Base-by-base conservation (phyloP, 2,329 filamentous ascomycete genomes). In the Metarhizium rileyi region DNA sequence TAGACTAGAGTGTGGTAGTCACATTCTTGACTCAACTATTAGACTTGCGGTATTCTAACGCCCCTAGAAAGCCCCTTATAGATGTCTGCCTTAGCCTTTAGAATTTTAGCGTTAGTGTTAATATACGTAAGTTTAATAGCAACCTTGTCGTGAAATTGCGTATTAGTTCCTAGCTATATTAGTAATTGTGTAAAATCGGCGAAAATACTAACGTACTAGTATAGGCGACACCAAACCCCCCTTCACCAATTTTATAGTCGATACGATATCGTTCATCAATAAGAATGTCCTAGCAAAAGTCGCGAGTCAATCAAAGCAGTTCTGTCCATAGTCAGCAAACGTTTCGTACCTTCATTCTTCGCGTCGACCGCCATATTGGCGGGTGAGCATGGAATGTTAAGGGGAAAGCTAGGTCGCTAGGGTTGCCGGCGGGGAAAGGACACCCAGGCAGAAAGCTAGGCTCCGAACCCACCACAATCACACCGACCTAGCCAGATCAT, bases 1-100 rank as follows among this genome's bases (percentile, higher is more conserved):
- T 97, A 83, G 47, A 98, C 93, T 90, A 98, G 96, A 68, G 91
- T 93, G 72, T 97, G 97, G 82, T 97, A 97, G 75, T 97, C 93
- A 72, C 91, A 96, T 73, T 98, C 93, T 53, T 90, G 96, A 59
- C 93, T 93, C 71, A 96, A 98, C 93, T 91, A 98, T 71, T 90
- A 89, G 65, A 97, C 91, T 65, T 96, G 97, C 46, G 93, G 93
- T 57, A 98, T 97, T 53, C 93, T 93, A 60, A 97, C 91, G 68
- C 93, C 93, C 58, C 93, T 93, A 50, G 93, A 93, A 44, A 98
- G 87, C 20, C 80, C 84, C 70, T 84, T 84, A 72, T 86, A 91
- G 62, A 97, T 91, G 60, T 91, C 88, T 52, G 91, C 91, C 73
- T 98, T 93, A 77, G 97, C 96, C 72, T 97, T 90, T 55, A 98